Evolutionary conservation across 202 grass and related monocot genomes (phyloP).

Genomic region (Saccharum hybrid): DNA sequence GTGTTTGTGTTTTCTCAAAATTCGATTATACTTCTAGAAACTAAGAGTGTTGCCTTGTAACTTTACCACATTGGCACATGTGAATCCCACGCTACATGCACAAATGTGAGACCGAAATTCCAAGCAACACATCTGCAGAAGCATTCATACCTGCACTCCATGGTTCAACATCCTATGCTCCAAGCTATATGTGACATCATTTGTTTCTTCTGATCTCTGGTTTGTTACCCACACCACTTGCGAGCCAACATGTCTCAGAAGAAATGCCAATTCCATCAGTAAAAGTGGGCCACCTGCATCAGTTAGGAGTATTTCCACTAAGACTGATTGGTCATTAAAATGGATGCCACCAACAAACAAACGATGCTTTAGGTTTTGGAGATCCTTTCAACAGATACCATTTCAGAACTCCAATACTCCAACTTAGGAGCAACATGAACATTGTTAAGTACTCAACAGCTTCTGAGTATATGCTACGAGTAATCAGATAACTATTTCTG

Average conservation of each 20-base stretch:
- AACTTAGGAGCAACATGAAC: constrained; percentile 15
- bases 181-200: constrained; percentile 74
- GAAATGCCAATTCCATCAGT: constrained; percentile 94
- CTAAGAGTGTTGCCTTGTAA: background rate
- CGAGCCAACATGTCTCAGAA: constrained; percentile 66
- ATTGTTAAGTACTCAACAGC: background rate
- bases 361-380: constrained; percentile 20
- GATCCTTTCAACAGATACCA: background rate
- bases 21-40: background rate
- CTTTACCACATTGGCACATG: background rate
- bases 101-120: background rate
- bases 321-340: background rate
- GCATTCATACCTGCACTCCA: constrained; percentile 71
- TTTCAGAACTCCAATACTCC: background rate
- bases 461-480: background rate
- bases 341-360: constrained; percentile 6
- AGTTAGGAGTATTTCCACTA: constrained; percentile 20
- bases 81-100: background rate
- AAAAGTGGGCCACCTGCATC: constrained; percentile 90
- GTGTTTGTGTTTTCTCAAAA: background rate
- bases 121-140: background rate
- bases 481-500: background rate
- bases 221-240: constrained; percentile 92
- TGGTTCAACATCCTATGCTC: constrained; percentile 89
- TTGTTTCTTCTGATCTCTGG: constrained; percentile 73